Conservation (phyloP, 306 rosid genomes). For the Vigna angularis region DNA sequence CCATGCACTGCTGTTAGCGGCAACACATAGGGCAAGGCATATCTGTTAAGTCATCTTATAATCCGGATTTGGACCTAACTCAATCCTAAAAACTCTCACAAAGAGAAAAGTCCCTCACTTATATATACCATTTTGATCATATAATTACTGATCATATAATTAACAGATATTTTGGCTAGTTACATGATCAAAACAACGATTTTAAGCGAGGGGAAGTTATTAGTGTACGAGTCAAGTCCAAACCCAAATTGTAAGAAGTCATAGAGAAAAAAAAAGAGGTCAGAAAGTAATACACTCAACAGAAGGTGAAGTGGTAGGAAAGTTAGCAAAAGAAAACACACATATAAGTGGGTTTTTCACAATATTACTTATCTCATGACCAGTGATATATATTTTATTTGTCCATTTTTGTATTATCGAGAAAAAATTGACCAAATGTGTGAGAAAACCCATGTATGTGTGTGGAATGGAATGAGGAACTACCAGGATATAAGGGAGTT, state of each 20-base stretch:
- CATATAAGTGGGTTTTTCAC: too few species aligned
- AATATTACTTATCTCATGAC: too few species aligned
- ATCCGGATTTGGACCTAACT: not conserved
- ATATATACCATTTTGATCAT: too few species aligned
- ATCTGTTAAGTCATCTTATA: constrained; percentile 53
- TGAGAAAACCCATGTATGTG: too few species aligned
- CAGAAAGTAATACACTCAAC: not conserved
- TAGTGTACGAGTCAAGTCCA: not conserved
- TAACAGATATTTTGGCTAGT: too few species aligned
- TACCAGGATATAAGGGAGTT: constrained; percentile 70
- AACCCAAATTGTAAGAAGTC: not conserved
- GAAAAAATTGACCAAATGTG: too few species aligned
- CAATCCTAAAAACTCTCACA: not conserved
- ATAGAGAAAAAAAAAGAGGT: constrained; percentile 24
- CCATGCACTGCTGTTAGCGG: constrained; percentile 78
- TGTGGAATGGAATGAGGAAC: not conserved
- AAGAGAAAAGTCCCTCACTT: not conserved
- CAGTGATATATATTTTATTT: too few species aligned
- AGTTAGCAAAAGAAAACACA: not conserved
- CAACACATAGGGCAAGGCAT: constrained; percentile 72
- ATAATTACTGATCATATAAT: too few species aligned
- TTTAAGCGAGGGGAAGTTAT: not conserved
- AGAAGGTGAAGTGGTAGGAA: not conserved
- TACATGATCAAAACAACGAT: not conserved
- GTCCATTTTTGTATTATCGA: too few species aligned